A percentile compares a stretch with the other conserved stretches of the same genome.
These are phyloP conservation scores for Colletotrichum sp. DNA, from an alignment of 2,329 filamentous ascomycete species.

Conservation along the genomic window DNA sequence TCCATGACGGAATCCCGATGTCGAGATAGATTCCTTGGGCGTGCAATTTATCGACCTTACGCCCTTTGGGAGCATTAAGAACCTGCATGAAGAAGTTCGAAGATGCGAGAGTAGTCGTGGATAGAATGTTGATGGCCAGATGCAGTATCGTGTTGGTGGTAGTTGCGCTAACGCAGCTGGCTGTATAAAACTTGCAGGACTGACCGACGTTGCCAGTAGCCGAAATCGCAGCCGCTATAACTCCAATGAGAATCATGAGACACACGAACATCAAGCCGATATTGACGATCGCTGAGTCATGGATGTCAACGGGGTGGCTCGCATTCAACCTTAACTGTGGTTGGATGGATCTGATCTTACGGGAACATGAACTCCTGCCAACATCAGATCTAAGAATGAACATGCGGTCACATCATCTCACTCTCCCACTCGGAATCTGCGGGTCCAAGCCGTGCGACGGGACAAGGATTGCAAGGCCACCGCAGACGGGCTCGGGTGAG, in stretches of 20 bases:
- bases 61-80: slow-evolving; percentile 9
- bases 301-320: too few species aligned
- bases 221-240: neutral
- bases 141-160: slow-evolving; percentile 34
- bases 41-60: slow-evolving; percentile 46
- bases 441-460: too few species aligned
- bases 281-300: too few species aligned
- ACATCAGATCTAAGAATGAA: too few species aligned
- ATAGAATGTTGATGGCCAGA: slow-evolving; percentile 47
- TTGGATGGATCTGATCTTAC: too few species aligned
- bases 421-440: too few species aligned
- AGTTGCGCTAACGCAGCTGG: neutral
- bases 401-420: too few species aligned
- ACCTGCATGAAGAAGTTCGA: slow-evolving; percentile 25
- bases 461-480: too few species aligned
- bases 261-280: too few species aligned
- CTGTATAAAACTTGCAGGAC: neutral
- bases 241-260: neutral
- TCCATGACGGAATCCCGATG: slow-evolving; percentile 47
- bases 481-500: too few species aligned
- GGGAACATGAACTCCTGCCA: too few species aligned
- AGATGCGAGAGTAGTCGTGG: slow-evolving; percentile 3
- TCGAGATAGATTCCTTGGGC: slow-evolving; percentile 41
- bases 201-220: neutral
- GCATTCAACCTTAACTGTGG: too few species aligned